Conservation (phyloP, 805 yeast genomes). For the Saccharomycopsis sp. region DNA sequence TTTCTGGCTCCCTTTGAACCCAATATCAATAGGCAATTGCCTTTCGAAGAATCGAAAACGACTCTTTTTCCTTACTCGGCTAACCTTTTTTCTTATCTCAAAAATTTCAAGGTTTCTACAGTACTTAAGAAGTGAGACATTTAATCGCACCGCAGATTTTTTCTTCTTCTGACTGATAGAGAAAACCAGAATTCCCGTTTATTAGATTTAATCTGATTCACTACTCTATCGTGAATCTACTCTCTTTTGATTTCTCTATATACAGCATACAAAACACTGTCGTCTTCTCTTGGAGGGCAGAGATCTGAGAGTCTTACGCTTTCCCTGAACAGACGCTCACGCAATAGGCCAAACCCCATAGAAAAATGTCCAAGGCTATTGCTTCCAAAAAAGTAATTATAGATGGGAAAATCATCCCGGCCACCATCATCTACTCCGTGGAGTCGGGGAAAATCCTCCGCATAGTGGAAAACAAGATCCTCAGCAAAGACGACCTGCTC, state of each 20-base stretch:
- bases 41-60: background rate
- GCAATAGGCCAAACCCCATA: too few species aligned
- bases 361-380: conserved; percentile 51
- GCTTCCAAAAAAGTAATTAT: conserved; percentile 54
- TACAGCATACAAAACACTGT: too few species aligned
- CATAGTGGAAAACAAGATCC: conserved; percentile 34
- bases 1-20: too few species aligned
- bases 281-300: too few species aligned
- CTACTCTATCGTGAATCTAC: too few species aligned
- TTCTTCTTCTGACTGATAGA: background rate
- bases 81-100: background rate
- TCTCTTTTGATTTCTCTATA: too few species aligned
- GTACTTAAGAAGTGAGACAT: background rate
- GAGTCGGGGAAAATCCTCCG: conserved; percentile 53
- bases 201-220: too few species aligned
- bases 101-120: too few species aligned
- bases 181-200: background rate
- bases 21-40: background rate
- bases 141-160: background rate
- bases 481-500: conserved; percentile 34
- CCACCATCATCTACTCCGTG: conserved; percentile 58
- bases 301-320: too few species aligned
- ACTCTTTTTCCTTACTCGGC: background rate
- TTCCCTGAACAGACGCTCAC: too few species aligned
- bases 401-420: conserved; percentile 41